phyloP scores from a whole-genome alignment of 2,329 filamentous ascomycete genomes.

The Colletotrichum incanum region DNA sequence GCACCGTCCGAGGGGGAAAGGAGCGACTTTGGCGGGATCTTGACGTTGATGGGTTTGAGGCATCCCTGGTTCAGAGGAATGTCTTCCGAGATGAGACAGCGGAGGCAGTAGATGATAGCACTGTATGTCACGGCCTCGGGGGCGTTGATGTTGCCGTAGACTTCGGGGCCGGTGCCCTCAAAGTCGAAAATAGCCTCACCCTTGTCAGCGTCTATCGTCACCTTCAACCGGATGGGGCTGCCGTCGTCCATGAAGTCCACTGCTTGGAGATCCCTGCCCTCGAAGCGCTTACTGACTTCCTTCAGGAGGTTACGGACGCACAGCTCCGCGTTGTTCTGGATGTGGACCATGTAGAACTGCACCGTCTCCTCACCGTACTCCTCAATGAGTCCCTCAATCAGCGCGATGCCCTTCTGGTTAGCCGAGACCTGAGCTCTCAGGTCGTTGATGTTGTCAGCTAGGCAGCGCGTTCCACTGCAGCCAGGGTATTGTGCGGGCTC shows the following conservation, averaged over 20 bases:
- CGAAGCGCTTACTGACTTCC: conserved; percentile 78
- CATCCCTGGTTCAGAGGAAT: conserved; percentile 90
- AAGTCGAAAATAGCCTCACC: conserved; percentile 89
- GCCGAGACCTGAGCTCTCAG: conserved; percentile 87
- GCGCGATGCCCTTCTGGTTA: conserved; percentile 88
- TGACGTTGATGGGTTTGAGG: conserved; percentile 80
- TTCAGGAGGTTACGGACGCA: conserved; percentile 83
- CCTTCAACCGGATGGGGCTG: conserved; percentile 80
- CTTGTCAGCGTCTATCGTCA: conserved; percentile 81
- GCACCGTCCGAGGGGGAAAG: conserved; percentile 83
- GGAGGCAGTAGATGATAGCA: conserved; percentile 90
- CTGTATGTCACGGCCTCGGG: conserved; percentile 87
- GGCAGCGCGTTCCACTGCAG: conserved; percentile 83
- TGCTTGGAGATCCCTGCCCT: conserved; percentile 79
- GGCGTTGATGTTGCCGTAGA: conserved; percentile 86
- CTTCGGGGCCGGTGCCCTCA: conserved; percentile 82
- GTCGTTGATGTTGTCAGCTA: conserved; percentile 87
- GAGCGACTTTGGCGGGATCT: conserved; percentile 81
- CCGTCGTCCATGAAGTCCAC: conserved; percentile 90
- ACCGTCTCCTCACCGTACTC: conserved; percentile 86
- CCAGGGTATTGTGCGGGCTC: conserved; percentile 83
- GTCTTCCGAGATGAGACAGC: conserved; percentile 84
- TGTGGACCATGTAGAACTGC: conserved; percentile 87
- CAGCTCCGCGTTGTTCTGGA: conserved; percentile 84
- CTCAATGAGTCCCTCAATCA: conserved; percentile 81